Base-by-base conservation (phyloP, 2,329 filamentous ascomycete genomes). In the Talaromyces albobiverticillius region DNA sequence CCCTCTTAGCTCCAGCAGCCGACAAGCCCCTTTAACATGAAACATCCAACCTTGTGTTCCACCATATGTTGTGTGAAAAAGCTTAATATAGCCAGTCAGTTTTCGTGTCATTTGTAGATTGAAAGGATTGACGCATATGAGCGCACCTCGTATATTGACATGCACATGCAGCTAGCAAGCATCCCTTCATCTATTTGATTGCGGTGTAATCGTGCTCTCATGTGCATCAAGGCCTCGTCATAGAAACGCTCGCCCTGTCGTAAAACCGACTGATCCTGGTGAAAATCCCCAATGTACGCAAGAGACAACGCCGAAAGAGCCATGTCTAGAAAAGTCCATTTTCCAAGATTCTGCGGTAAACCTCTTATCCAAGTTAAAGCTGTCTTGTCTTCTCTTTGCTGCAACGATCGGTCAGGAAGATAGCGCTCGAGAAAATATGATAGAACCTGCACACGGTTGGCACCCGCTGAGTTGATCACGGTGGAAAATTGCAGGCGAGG, bases 11-110 rank as follows among this genome's bases (percentile, higher is more conserved):
- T 51, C 49, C 16, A 55, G 53, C 43, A 55, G 31, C 26, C 42
- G 34, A 43, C 53, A 55, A 14, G 53, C 53, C 2, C 53, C 53
- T 47, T 55, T 55, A 2, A 55, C 53, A 51, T 55, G 53, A 32
- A 51, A 55, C 53, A 55, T 55, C 53, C 53, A 55, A n/a, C 53
- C 53, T 38, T 51, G 49, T 32, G 53, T 46, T 29, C 53, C 41
- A 5, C 41, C 43, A 16, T 51, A 36, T 20, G 47, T 55, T 16
- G 53, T 55, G 25, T 51, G 48, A 23, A 55, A 55, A 16, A 55
- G 38, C 53, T 55, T 48, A 11, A 8, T 29, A 20, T n/a, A n/a
- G n/a, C n/a, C n/a, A 40, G 25, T 40, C 2, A 46, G 40, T 20
- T 22, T 26, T 31, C 3, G 14, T 4, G 38, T 34, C 23, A 18